These are phyloP conservation scores for Fraxinus platypoda DNA, from an alignment of 305 asterid species.

Conservation along the genomic window DNA sequence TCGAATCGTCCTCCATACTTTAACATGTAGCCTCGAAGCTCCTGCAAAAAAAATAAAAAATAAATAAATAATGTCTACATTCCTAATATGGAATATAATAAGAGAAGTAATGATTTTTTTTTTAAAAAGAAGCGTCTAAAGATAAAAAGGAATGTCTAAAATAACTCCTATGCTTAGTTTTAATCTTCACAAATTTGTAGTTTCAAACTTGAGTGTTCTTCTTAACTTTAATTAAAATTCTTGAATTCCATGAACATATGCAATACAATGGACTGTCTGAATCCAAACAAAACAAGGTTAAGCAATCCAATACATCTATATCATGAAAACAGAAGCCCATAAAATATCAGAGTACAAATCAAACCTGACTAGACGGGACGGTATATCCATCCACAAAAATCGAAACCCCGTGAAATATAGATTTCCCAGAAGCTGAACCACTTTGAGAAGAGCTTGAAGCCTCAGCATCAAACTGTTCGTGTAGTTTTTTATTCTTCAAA, in stretches of 20 bases:
- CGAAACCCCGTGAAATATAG: slow-evolving; percentile 74
- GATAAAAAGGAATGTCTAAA: background rate
- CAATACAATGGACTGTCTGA: background rate
- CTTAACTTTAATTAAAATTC: background rate
- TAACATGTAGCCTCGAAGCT: slow-evolving; percentile 82
- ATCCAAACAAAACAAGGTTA: background rate
- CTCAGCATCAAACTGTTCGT: slow-evolving; percentile 79
- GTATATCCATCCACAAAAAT: slow-evolving; percentile 98
- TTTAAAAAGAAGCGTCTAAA: background rate
- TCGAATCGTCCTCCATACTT: slow-evolving; percentile 88
- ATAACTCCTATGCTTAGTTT: background rate
- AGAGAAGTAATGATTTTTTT: background rate
- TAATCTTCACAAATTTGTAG: background rate
- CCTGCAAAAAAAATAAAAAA: slow-evolving; percentile 43
- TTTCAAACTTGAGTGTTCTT: slow-evolving; percentile 1
- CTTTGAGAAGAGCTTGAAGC: slow-evolving; percentile 75
- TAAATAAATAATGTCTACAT: background rate
- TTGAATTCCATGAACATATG: background rate
- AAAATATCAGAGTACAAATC: slow-evolving; percentile 20
- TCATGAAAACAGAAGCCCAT: slow-evolving; percentile 3
- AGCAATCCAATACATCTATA: slow-evolving; percentile 11
- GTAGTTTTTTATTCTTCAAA: slow-evolving; percentile 87
- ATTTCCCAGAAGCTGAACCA: slow-evolving; percentile 43
- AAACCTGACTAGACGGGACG: slow-evolving; percentile 92
- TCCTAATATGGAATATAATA: slow-evolving; percentile 7